A percentile compares a stretch with the other conserved stretches of the same genome.
phyloP scores from a whole-genome alignment of 768 basidiomycete genomes.

The Pleurotus tuber-regium region DNA sequence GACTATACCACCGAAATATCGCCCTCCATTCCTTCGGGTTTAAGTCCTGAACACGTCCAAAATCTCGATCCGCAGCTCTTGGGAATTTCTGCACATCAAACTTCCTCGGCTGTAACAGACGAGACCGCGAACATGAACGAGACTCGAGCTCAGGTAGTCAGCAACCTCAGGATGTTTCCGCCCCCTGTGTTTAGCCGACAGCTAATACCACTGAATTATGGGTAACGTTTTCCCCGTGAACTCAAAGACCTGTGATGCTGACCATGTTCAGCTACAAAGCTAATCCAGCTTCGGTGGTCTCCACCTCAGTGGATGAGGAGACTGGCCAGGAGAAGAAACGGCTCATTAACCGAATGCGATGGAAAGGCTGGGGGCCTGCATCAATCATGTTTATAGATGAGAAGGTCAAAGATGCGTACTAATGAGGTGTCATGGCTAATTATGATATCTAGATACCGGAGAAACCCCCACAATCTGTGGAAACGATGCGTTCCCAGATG shows the following conservation, averaged over 20 bases:
- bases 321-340: conserved; percentile 82
- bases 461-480: conserved; percentile 57
- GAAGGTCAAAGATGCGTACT: conserved; percentile 33
- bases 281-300: conserved; percentile 69
- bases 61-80: conserved; percentile 17
- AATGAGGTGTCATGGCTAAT: background rate
- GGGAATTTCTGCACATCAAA: conserved; percentile 31
- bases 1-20: conserved; percentile 40
- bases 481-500: conserved; percentile 53
- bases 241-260: background rate
- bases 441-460: conserved; percentile 65
- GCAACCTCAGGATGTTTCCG: conserved; percentile 76
- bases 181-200: conserved; percentile 89
- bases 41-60: conserved; percentile 11
- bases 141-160: too few species aligned
- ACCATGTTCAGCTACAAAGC: conserved; percentile 61
- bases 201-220: conserved; percentile 75
- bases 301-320: conserved; percentile 64
- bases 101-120: conserved; percentile 38
- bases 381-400: conserved; percentile 66
- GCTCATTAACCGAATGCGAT: conserved; percentile 82
- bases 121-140: too few species aligned
- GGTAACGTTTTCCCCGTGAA: conserved; percentile 39
- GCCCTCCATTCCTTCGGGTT: background rate
- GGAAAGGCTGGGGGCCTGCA: conserved; percentile 79